phyloP scores from a whole-genome alignment of 73 alveolate genomes.

The Stentor roeselii region DNA sequence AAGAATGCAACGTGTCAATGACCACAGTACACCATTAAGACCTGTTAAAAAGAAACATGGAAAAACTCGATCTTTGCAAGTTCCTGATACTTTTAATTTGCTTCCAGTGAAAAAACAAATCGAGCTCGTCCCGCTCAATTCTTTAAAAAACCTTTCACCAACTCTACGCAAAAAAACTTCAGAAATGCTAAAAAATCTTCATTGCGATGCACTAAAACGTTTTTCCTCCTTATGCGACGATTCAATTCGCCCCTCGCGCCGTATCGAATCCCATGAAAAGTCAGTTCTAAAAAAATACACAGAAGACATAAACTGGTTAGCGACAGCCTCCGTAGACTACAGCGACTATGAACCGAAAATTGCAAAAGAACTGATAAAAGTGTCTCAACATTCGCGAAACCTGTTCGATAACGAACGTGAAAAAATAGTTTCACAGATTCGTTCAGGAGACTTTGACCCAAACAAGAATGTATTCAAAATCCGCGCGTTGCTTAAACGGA shows the following conservation, averaged over 20 bases:
- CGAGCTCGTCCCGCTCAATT: neutral
- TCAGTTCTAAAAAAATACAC: neutral
- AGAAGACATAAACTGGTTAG: neutral
- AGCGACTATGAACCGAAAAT: neutral
- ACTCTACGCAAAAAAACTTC: neutral
- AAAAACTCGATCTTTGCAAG: too few relatives aligned
- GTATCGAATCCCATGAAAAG: neutral
- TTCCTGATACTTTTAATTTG: too few relatives aligned
- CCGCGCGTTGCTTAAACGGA: neutral
- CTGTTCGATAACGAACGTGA: neutral
- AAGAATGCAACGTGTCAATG: too few relatives aligned
- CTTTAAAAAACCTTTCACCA: neutral
- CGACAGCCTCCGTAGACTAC: neutral
- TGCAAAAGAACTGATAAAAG: neutral
- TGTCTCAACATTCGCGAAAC: neutral
- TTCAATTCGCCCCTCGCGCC: neutral
- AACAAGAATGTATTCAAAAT: neutral
- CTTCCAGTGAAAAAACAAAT: neutral
- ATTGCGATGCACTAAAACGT: neutral
- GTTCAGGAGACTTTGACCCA: neutral
- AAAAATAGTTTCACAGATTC: neutral
- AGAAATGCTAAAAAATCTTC: neutral
- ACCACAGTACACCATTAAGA: too few relatives aligned
- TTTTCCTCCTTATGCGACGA: neutral
- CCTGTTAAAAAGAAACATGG: too few relatives aligned